Base-by-base conservation (phyloP, 139 green algal genomes). In the Eudorina sp. region DNA sequence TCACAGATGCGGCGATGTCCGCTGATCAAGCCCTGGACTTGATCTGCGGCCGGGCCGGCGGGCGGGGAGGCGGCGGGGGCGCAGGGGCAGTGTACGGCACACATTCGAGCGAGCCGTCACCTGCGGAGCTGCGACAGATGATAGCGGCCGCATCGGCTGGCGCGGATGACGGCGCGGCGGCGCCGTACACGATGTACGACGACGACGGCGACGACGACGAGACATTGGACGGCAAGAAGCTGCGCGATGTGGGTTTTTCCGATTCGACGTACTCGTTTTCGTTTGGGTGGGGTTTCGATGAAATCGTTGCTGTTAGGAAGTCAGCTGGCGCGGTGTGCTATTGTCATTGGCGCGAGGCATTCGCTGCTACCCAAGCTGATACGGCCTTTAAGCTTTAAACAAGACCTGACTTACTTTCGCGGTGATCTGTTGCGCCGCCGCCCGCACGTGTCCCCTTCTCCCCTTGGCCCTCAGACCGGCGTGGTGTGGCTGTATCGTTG, bases 401-500 rank as follows among this genome's bases (percentile, higher is more conserved):
- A n/a, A n/a, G n/a, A n/a, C n/a, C n/a, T n/a, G n/a, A n/a, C n/a
- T n/a, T n/a, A n/a, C n/a, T n/a, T n/a, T n/a, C n/a, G n/a, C n/a
- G n/a, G n/a, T n/a, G n/a, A n/a, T n/a, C n/a, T n/a, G n/a, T n/a
- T n/a, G n/a, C n/a, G n/a, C n/a, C n/a, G n/a, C n/a, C n/a, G n/a
- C n/a, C n/a, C 51, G 13, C 51, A 13, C 51, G 51, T 16, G 51
- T 60, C 48, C 27, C 34, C 18, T 4, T 36, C 13, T 34, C 48
- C n/a, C n/a, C n/a, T 72, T 14, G 11, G 1, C 48, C 48, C 58
- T 11, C 82, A 88, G 82, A 66, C 40, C 46, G 82, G 82, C 19
- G 82, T 88, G 45, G 82, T 79, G 66, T 95, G 93, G 93, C 64
- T 96, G 29, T 79, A 79, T 66, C 66, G 64, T 45, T 88, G 82